These are phyloP conservation scores for Candida neerlandica DNA, from an alignment of 1,139 yeast species.

Conservation along the genomic window DNA sequence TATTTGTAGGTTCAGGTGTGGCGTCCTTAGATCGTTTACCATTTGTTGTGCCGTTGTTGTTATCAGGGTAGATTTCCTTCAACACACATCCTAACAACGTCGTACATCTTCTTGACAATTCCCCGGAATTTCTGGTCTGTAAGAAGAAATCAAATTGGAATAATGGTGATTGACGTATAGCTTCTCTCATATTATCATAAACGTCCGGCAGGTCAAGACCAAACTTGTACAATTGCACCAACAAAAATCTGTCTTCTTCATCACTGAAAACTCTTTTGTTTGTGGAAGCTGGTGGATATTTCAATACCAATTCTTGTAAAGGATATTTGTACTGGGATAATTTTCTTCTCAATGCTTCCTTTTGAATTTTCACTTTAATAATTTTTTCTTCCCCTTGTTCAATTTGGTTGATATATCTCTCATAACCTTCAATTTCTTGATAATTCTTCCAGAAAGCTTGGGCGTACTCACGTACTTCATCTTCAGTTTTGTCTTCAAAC, in stretches of 20 bases:
- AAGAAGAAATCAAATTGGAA: slow-evolving; percentile 74
- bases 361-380: slow-evolving; percentile 57
- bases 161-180: slow-evolving; percentile 60
- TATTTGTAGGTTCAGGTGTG: slow-evolving; percentile 16
- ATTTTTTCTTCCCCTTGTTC: slow-evolving; percentile 79
- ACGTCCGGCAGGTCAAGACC: slow-evolving; percentile 70
- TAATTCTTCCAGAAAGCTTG: slow-evolving; percentile 67
- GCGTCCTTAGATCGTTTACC: slow-evolving; percentile 22
- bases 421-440: slow-evolving; percentile 71
- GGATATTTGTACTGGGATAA: slow-evolving; percentile 63
- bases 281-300: slow-evolving; percentile 61
- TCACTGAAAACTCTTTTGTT: slow-evolving; percentile 64
- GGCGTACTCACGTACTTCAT: slow-evolving; percentile 69
- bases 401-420: slow-evolving; percentile 63
- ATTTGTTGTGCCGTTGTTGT: slow-evolving; percentile 5
- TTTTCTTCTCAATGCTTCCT: slow-evolving; percentile 68
- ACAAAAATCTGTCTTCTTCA: slow-evolving; percentile 72
- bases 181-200: slow-evolving; percentile 63
- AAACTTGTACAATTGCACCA: slow-evolving; percentile 63
- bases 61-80: slow-evolving; percentile 50
- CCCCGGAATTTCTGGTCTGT: slow-evolving; percentile 66
- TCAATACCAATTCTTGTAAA: slow-evolving; percentile 61
- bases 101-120: slow-evolving; percentile 66
- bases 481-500: slow-evolving; percentile 65
- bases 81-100: slow-evolving; percentile 66